Evolutionary conservation across 1,139 yeast genomes (phyloP).

Genomic region (Diutina mesorugosa): DNA sequence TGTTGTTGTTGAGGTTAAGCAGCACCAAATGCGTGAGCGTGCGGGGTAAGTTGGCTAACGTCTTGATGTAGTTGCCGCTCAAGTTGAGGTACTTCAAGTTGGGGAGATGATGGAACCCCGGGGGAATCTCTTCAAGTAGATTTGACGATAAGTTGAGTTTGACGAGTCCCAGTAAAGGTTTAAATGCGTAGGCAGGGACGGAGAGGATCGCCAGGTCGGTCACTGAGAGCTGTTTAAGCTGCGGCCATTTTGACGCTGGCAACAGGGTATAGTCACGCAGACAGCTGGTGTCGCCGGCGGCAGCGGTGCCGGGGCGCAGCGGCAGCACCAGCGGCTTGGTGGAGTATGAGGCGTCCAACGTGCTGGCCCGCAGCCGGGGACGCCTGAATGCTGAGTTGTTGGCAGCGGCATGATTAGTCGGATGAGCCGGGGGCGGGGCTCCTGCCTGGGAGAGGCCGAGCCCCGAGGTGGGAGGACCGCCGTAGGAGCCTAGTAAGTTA

Average conservation of each 20-base stretch:
- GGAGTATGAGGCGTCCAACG: not conserved
- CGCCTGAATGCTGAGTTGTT: not conserved
- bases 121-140: conserved; percentile 35
- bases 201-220: conserved; percentile 39
- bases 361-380: conserved; percentile 3
- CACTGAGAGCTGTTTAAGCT: conserved; percentile 43
- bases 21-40: conserved; percentile 31
- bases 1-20: conserved; percentile 44
- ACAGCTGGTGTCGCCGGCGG: not conserved
- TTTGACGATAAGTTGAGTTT: conserved; percentile 49
- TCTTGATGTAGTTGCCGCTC: conserved; percentile 38
- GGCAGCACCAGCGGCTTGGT: not conserved
- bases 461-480: not conserved
- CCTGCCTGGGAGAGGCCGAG: not conserved
- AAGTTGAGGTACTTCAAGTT: conserved; percentile 43
- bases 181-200: conserved; percentile 33
- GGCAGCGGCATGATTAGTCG: not conserved
- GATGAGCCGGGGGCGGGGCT: not conserved
- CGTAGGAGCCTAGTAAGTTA: not conserved
- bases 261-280: conserved; percentile 11
- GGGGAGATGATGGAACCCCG: conserved; percentile 34
- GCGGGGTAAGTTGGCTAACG: conserved; percentile 13
- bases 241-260: conserved; percentile 37
- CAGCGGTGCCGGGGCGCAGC: not conserved
- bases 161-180: conserved; percentile 35